A percentile compares a stretch with the other conserved stretches of the same genome.
Evolutionary conservation across 257 asterid species (phyloP).

Genomic region (Salvia rosmarinus): DNA sequence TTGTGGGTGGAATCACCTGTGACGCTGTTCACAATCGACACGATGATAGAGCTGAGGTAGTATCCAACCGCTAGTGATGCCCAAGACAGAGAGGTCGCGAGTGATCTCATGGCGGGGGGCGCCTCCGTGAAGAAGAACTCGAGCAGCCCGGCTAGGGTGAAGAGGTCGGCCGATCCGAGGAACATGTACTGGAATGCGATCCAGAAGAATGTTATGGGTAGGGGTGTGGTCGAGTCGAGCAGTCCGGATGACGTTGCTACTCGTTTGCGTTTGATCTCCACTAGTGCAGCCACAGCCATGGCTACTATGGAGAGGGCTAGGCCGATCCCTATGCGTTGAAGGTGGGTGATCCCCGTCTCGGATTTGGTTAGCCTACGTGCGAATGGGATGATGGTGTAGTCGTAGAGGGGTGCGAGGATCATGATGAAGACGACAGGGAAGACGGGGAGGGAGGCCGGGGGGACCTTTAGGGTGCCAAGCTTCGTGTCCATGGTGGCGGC

Average conservation of each 20-base stretch:
- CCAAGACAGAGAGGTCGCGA: slow-evolving; percentile 85
- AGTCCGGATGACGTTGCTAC: slow-evolving; percentile 45
- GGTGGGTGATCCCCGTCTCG: slow-evolving; percentile 74
- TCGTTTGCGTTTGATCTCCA: slow-evolving; percentile 71
- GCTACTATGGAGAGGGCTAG: slow-evolving; percentile 66
- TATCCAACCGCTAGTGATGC: slow-evolving; percentile 91
- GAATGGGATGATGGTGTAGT: slow-evolving; percentile 71
- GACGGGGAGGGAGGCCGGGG: slow-evolving; percentile 90
- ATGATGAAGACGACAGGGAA: slow-evolving; percentile 88
- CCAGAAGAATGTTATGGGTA: slow-evolving; percentile 83
- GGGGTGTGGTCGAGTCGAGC: slow-evolving; percentile 49
- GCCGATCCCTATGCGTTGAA: slow-evolving; percentile 81
- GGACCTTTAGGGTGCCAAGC: slow-evolving; percentile 69
- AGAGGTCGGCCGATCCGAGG: slow-evolving; percentile 93
- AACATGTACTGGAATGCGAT: slow-evolving; percentile 79
- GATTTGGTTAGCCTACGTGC: slow-evolving; percentile 58
- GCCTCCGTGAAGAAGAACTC: slow-evolving; percentile 98
- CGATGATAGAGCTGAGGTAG: slow-evolving; percentile 74
- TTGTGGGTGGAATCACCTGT: slow-evolving; percentile 52
- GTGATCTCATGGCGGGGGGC: slow-evolving; percentile 76
- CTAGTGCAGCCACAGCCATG: slow-evolving; percentile 79
- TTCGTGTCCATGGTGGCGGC: slow-evolving; percentile 91
- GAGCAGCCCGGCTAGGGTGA: slow-evolving; percentile 77
- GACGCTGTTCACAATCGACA: slow-evolving; percentile 63
- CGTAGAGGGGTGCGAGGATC: slow-evolving; percentile 77